Evolutionary conservation across 1,139 yeast genomes (phyloP), one percentile per base, ranked within the genome.

Genomic region (Scheffersomyces parashehatae): DNA sequence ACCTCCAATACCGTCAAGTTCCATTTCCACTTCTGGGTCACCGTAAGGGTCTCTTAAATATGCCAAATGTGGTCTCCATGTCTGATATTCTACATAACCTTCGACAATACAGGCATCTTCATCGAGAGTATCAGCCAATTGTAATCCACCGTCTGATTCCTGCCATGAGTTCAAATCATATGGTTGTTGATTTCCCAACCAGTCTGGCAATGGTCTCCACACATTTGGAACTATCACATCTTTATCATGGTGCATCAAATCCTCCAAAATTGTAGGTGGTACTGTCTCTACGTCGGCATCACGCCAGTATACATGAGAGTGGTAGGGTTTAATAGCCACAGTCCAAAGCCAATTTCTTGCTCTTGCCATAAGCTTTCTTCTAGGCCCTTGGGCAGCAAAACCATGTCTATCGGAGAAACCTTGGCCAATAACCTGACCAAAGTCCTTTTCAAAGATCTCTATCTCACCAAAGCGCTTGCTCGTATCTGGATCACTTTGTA

Each of bases 111-210:
- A 91, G 1, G 90, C 93, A 61, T 88, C 95, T 62, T 88, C 96
- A 56, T 82, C 89, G 40, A 88, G 72, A 16, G 83, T 74, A 31
- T 81, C 82, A 0, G 96, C 96, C 52, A 88, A 72, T 59, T 84
- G 88, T 36, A 87, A 66, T 1, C 93, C 95, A 34, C 95, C 90
- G 51, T 85, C 93, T 37, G 86, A 77, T 65, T 88, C 96, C 58
- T 85, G 89, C 96, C 96, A 88, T 30, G 95, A 86, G 67, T 88
- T 88, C 60, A 88, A 75, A 68, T 88, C 96, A 59, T 88, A 88
- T 1, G 96, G 96, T 63, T 88, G 96, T 59, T 87, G 91, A 59
- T 83, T 83, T 6, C 95, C 95, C 46, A 88, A 74, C 91, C 93
- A 88, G 62, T 85, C 93, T 1, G 96, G 96, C 49, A 88, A 69